Conservation (phyloP, 2,329 filamentous ascomycete species). For the Aspergillus caelatus region DNA sequence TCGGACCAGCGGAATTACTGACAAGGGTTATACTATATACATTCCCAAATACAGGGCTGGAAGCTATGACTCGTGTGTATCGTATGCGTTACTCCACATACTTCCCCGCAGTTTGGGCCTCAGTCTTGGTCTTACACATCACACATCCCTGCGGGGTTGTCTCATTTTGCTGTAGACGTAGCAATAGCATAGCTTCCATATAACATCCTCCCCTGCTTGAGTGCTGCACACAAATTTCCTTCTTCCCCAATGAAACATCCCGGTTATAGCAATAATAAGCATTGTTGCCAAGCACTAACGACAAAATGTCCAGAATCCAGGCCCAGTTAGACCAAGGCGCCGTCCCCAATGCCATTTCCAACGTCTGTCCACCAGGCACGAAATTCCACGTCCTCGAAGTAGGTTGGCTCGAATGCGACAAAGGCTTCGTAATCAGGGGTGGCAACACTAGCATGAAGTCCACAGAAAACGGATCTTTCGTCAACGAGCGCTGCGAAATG, state of each 20-base stretch:
- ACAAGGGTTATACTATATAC: not conserved
- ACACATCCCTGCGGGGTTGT: not conserved
- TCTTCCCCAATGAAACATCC: too few relatives aligned
- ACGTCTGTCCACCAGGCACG: conserved; percentile 14
- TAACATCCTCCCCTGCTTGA: too few relatives aligned
- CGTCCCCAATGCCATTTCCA: conserved; percentile 14
- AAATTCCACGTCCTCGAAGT: conserved; percentile 16
- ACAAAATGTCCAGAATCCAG: conserved; percentile 13
- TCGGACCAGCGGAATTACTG: not conserved
- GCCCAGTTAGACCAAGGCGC: conserved; percentile 13
- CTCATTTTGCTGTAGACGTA: too few relatives aligned
- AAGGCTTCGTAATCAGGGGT: conserved; percentile 14
- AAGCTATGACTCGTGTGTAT: too few relatives aligned
- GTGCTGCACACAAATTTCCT: too few relatives aligned
- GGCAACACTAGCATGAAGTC: conserved; percentile 15
- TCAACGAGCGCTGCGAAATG: conserved; percentile 14
- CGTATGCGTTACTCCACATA: not conserved
- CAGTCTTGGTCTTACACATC: not conserved
- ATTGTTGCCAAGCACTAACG: rapidly evolving
- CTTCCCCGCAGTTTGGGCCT: not conserved
- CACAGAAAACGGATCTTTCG: conserved; percentile 13
- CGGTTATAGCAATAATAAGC: not conserved
- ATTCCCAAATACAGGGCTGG: too few relatives aligned
- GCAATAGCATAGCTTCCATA: too few relatives aligned
- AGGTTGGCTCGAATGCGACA: conserved; percentile 18